Conservation (phyloP, 2,329 filamentous ascomycete species). For the Triangularia verruculosa region DNA sequence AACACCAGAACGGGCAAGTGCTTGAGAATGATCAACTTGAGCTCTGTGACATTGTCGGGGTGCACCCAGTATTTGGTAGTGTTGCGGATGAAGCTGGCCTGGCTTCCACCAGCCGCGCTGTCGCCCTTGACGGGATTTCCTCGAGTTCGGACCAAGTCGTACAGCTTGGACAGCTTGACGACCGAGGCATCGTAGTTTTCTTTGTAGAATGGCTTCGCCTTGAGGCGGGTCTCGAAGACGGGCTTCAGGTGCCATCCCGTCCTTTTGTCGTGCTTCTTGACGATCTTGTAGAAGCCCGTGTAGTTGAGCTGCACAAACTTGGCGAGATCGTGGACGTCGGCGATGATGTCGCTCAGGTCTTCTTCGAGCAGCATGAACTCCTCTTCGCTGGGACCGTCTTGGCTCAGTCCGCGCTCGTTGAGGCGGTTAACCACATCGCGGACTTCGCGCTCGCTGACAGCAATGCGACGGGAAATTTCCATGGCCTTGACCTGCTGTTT, state of each 20-base stretch:
- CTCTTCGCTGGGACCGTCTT: slow-evolving; percentile 72
- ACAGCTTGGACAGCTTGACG: slow-evolving; percentile 89
- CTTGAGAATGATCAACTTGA: slow-evolving; percentile 97
- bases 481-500: slow-evolving; percentile 97
- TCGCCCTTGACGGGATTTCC: slow-evolving; percentile 92
- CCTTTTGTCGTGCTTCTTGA: slow-evolving; percentile 99
- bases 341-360: slow-evolving; percentile 95
- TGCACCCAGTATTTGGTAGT: slow-evolving; percentile 99
- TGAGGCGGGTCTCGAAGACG: slow-evolving; percentile 91
- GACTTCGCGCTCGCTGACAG: slow-evolving; percentile 84
- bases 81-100: slow-evolving; percentile 94
- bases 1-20: slow-evolving; percentile 96
- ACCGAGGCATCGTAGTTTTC: slow-evolving; percentile 98
- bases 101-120: slow-evolving; percentile 81
- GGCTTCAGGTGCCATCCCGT: slow-evolving; percentile 91
- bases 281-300: slow-evolving; percentile 98
- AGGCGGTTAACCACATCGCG: slow-evolving; percentile 78
- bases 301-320: slow-evolving; percentile 99
- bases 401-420: slow-evolving; percentile 57
- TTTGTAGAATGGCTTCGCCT: slow-evolving; percentile 97
- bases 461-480: slow-evolving; percentile 89
- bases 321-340: slow-evolving; percentile 94
- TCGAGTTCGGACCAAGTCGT: slow-evolving; percentile 88
- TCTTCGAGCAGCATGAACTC: slow-evolving; percentile 93
- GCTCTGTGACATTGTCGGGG: slow-evolving; percentile 93